Evolutionary conservation across 345 rosid species (phyloP), one percentile per base, ranked within the genome.

Genomic region (Psidium friedrichsthalianum): DNA sequence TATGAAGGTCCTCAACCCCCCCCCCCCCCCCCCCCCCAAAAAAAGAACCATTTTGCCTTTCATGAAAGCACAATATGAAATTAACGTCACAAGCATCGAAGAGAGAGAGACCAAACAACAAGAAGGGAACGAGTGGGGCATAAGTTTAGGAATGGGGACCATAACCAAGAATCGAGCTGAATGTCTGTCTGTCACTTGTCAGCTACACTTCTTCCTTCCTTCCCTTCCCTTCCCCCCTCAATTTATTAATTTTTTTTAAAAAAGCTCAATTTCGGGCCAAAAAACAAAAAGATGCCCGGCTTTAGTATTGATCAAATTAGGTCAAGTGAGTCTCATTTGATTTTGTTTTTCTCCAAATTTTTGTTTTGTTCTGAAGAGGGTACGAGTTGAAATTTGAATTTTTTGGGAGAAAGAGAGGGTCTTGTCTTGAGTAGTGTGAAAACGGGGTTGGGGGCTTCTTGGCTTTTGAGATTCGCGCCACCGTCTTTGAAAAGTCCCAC

Each of bases 131-230:
- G 55, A 76, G 76, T n/a, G 76, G 82, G 42, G 83, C 83, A 55
- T 56, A 24, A 55, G 5, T 54, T 11, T 55, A 11, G 78, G 56
- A 53, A 21, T 18, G 25, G 78, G 81, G 83, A 82, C 87, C 82
- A 74, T 18, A 51, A 61, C 88, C 91, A 84, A 52, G 83, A 89
- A 61, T 82, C 91, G 51, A 86, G 90, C 91, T 89, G 92, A 90
- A 89, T 91, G 93, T 90, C 57, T 89, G 36, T 3, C 36, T 3
- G 93, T 90, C 89, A 83, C 87, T 42, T 54, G 42, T 87, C 51
- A n/a, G 54, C 11, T 14, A 16, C 18, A 49, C 69, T 29, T 81
- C 27, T 42, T 15, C 61, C 74, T 40, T 42, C 42, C 42, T 3
- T 5, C 42, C 42, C 42, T 3, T 3, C 42, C 42, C 42, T 3